phyloP scores from a whole-genome alignment of 2,329 filamentous ascomycete species.

The Microcyclospora tardicrescens region DNA sequence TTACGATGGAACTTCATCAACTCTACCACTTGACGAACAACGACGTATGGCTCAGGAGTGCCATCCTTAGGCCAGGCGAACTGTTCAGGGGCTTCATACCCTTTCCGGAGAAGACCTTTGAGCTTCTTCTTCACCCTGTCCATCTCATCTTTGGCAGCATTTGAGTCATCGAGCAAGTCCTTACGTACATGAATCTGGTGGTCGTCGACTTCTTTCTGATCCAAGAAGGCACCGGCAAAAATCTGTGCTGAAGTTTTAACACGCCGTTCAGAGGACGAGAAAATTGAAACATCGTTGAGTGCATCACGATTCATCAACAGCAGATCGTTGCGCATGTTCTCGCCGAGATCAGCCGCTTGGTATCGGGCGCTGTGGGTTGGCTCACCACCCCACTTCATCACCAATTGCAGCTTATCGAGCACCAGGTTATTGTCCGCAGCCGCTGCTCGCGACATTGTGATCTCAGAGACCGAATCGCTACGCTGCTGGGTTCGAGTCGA shows the following conservation, averaged over 20 bases:
- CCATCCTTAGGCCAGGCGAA: conserved; percentile 94
- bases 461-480: conserved; percentile 75
- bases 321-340: conserved; percentile 92
- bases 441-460: conserved; percentile 87
- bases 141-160: conserved; percentile 97
- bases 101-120: conserved; percentile 79
- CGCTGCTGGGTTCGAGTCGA: conserved; percentile 37
- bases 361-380: conserved; percentile 95
- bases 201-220: conserved; percentile 69
- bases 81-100: conserved; percentile 83
- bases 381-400: conserved; percentile 98
- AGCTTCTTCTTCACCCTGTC: conserved; percentile 99
- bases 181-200: conserved; percentile 87
- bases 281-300: conserved; percentile 84
- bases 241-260: conserved; percentile 96
- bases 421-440: conserved; percentile 87
- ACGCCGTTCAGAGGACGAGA: conserved; percentile 86
- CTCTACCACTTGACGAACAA: conserved; percentile 82
- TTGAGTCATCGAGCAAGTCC: conserved; percentile 90
- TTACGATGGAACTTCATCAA: conserved; percentile 94
- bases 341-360: conserved; percentile 85
- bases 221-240: conserved; percentile 79
- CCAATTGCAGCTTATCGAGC: conserved; percentile 88
- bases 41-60: conserved; percentile 85
- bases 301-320: conserved; percentile 85